Evolutionary conservation across 345 rosid species (phyloP).

Genomic region (Citrus glauca): DNA sequence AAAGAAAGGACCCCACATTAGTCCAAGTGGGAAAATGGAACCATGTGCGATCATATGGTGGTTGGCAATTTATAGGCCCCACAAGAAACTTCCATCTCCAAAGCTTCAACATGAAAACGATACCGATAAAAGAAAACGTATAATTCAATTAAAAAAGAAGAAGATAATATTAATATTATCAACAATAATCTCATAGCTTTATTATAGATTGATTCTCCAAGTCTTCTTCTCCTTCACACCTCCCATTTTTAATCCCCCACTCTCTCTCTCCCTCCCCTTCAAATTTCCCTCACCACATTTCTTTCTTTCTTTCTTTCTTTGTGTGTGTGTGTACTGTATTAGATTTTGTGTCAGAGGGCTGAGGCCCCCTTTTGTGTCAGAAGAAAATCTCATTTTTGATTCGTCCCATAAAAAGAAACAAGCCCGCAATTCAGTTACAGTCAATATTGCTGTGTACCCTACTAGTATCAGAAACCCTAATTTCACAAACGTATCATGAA

Average conservation of each 20-base stretch:
- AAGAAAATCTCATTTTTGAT: constrained; percentile 20
- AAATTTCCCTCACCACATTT: not conserved
- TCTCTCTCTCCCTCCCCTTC: not conserved
- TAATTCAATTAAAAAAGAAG: constrained; percentile 5
- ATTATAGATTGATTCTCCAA: constrained; percentile 17
- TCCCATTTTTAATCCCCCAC: constrained; percentile 30
- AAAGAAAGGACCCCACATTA: constrained; percentile 11
- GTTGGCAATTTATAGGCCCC: constrained; percentile 48
- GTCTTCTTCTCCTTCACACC: constrained; percentile 36
- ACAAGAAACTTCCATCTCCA: constrained; percentile 19
- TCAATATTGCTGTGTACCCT: not conserved
- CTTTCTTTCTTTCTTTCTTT: not conserved
- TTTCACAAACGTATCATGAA: constrained; percentile 21
- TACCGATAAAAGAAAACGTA: constrained; percentile 13
- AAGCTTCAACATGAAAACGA: constrained; percentile 20
- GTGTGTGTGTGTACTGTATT: constrained; percentile 16
- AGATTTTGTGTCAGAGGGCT: constrained; percentile 4
- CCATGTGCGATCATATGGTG: constrained; percentile 75
- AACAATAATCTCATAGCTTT: too few species aligned
- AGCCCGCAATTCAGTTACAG: not conserved
- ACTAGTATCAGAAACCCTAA: constrained; percentile 22
- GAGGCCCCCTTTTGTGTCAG: constrained; percentile 37
- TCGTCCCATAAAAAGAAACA: constrained; percentile 5
- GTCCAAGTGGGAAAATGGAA: constrained; percentile 43
- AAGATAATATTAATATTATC: not conserved